Conservation (phyloP, 768 basidiomycete species). For the Leccinum pellstonianum region DNA sequence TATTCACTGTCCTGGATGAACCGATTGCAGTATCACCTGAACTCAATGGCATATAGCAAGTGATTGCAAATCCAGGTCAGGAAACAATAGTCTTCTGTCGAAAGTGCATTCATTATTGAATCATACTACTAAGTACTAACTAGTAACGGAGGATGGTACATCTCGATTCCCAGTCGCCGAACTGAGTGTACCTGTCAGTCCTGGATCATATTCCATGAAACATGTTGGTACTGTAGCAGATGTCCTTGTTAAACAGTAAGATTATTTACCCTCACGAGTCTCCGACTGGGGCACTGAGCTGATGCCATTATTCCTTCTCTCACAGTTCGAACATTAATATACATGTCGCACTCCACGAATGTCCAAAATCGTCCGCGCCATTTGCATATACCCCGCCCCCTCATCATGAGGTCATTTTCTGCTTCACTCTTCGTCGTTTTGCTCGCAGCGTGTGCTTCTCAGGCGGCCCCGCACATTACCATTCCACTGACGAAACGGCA, state of each 20-base stretch:
- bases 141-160: not conserved
- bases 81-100: not conserved
- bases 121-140: not conserved
- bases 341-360: not conserved
- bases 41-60: not conserved
- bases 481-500: slow-evolving; percentile 16
- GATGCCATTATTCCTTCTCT: not conserved
- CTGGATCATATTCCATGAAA: not conserved
- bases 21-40: not conserved
- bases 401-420: slow-evolving; percentile 15
- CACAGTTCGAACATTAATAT: not conserved
- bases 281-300: not conserved
- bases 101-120: not conserved
- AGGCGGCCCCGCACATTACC: slow-evolving; percentile 1
- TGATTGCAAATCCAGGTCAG: not conserved
- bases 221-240: not conserved
- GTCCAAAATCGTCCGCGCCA: not conserved
- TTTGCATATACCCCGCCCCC: not conserved
- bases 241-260: not conserved
- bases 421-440: slow-evolving; percentile 1
- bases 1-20: not conserved
- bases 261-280: not conserved
- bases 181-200: not conserved
- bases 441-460: slow-evolving; percentile 7
- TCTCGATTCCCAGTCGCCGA: not conserved